Conservation (phyloP, 2,329 filamentous ascomycete species). For the Fusarium proliferatum region DNA sequence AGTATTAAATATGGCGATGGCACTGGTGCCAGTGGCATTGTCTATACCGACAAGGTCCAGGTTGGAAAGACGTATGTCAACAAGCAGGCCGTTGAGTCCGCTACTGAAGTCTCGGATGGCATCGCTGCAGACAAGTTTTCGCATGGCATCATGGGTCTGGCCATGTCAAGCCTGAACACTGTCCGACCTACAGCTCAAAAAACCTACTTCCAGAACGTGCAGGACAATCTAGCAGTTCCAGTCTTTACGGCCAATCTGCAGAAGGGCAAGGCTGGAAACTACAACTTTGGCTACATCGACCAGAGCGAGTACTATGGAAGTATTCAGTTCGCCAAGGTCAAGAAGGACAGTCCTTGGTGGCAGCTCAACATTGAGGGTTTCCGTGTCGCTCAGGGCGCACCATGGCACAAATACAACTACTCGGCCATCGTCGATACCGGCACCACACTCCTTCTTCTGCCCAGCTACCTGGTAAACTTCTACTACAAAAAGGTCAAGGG, state of each 20-base stretch:
- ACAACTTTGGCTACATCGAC: constrained; percentile 64
- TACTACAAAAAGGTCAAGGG: constrained; percentile 71
- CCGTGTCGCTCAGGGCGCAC: constrained; percentile 56
- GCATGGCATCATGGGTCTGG: constrained; percentile 52
- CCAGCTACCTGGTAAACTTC: constrained; percentile 60
- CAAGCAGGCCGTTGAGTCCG: constrained; percentile 73
- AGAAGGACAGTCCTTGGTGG: constrained; percentile 69
- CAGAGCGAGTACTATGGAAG: constrained; percentile 64
- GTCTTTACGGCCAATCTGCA: constrained; percentile 54
- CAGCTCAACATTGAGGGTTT: constrained; percentile 67
- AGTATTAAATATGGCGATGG: constrained; percentile 73
- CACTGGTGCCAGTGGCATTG: constrained; percentile 69
- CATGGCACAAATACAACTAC: constrained; percentile 48
- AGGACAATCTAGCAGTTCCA: constrained; percentile 42
- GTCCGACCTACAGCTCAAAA: constrained; percentile 47
- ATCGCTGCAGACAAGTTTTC: constrained; percentile 51
- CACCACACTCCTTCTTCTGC: constrained; percentile 73
- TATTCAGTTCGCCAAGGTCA: constrained; percentile 66
- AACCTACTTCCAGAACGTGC: constrained; percentile 53
- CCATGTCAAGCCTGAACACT: constrained; percentile 48
- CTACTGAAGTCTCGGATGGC: constrained; percentile 63
- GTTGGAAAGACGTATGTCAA: constrained; percentile 70
- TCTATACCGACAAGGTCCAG: constrained; percentile 73
- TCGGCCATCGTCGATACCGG: constrained; percentile 76
- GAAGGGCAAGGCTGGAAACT: constrained; percentile 49